Conservation (phyloP, 371 early-diverging fungal genomes). For the Aphelidium insulamus region DNA sequence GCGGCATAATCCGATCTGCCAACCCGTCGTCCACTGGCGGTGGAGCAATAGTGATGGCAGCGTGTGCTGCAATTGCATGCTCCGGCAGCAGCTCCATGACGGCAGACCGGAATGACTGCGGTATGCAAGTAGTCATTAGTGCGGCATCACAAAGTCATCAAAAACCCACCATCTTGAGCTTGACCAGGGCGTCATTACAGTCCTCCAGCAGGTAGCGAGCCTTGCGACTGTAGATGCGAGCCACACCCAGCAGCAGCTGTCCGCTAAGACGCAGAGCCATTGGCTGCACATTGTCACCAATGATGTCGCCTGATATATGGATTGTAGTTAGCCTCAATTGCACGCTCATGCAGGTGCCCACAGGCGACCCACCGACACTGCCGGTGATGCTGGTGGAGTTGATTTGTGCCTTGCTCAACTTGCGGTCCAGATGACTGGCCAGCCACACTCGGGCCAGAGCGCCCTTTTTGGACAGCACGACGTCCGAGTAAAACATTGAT, state of each 20-base stretch:
- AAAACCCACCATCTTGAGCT: slow-evolving; percentile 46
- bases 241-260: slow-evolving; percentile 88
- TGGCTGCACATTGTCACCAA: slow-evolving; percentile 51
- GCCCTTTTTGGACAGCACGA: slow-evolving; percentile 59
- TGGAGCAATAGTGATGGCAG: slow-evolving; percentile 54
- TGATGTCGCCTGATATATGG: slow-evolving; percentile 39
- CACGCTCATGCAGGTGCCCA: neutral
- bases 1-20: slow-evolving; percentile 20
- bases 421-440: slow-evolving; percentile 91
- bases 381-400: slow-evolving; percentile 64
- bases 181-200: slow-evolving; percentile 82
- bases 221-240: slow-evolving; percentile 87
- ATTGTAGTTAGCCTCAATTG: slow-evolving; percentile 1
- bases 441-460: slow-evolving; percentile 93
- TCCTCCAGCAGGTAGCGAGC: slow-evolving; percentile 90
- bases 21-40: no score
- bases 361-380: slow-evolving; percentile 42
- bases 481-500: slow-evolving; percentile 65
- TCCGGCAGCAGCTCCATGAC: slow-evolving; percentile 67
- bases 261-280: slow-evolving; percentile 86
- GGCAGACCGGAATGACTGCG: slow-evolving; percentile 59
- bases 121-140: slow-evolving; percentile 4
- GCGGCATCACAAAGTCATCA: slow-evolving; percentile 3
- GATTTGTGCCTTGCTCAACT: slow-evolving; percentile 82
- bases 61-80: slow-evolving; percentile 37